Base-by-base conservation (phyloP, 2,329 filamentous ascomycete genomes). In the Fusarium sp. region DNA sequence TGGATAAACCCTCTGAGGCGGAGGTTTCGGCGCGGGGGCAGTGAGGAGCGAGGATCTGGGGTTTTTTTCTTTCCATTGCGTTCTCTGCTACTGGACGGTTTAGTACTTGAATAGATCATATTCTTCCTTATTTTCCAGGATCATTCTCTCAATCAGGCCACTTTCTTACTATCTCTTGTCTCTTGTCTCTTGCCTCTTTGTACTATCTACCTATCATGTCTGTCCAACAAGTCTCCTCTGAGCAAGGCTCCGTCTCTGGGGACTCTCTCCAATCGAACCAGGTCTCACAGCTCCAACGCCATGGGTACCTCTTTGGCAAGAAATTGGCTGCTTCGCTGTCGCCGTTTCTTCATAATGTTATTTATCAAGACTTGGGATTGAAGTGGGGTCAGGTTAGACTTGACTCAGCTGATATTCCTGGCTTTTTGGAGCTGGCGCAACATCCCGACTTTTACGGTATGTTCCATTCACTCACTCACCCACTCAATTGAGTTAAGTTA, bases 401-500 rank as follows among this genome's bases (percentile, higher is more conserved):
- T 31, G 88, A 90, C 70, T 88, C 87, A 6, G 81, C 81, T 35
- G 83, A 87, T 71, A 85, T 89, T 71, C 68, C 80, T 13, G 75
- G 80, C 28, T 90, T 89, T 73, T 78, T 89, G 28, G 71, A 83
- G 26, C 82, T 92, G 13, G 85, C 89, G 38, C 84, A 85, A 66
- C 82, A 91, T 71, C 86, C 88, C 22, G 83, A 86, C 72, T 92
- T 91, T 79, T 91, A 91, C 77, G 91, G 90, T 87, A 82, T 45
- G 83, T 55, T 22, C n/a, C 50, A 22, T 2, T 12, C 38, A n/a
- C n/a, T 45, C 7, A 22, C 22, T 36, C 13, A 20, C 30, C 24
- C 39, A 18, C n/a, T 50, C 9, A 24, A n/a, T 22, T 22, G 5
- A 20, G 42, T n/a, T 14, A 7, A 55, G 8, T 12, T 31, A 64